A percentile compares a stretch with the other conserved stretches of the same genome.
Evolutionary conservation across 1,139 yeast genomes (phyloP).

Genomic region (Pichia sp.): DNA sequence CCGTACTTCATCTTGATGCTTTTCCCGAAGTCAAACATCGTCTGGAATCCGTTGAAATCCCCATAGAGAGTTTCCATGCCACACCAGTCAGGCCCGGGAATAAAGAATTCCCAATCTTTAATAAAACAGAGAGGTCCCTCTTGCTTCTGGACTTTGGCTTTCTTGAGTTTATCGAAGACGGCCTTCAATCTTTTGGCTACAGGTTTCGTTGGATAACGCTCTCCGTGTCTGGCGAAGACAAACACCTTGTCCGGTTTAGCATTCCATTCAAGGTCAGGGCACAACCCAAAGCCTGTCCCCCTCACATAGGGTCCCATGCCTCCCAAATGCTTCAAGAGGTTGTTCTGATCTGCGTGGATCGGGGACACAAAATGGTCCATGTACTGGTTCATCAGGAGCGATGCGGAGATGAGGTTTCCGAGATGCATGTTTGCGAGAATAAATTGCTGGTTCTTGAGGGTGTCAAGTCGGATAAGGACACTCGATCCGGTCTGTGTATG

Average conservation of each 20-base stretch:
- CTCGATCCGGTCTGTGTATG: too few species aligned
- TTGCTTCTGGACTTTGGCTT: conserved; percentile 13
- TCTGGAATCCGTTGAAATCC: conserved; percentile 26
- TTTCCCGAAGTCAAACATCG: conserved; percentile 26
- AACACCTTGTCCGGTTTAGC: conserved; percentile 65
- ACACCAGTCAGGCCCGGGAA: conserved; percentile 19
- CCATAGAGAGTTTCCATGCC: conserved; percentile 29
- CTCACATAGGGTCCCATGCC: conserved; percentile 44
- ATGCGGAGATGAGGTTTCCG: conserved; percentile 25
- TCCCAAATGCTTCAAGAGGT: conserved; percentile 39
- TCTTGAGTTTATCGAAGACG: conserved; percentile 24
- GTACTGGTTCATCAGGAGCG: conserved; percentile 1
- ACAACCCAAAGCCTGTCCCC: conserved; percentile 41
- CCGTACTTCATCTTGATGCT: conserved; percentile 22
- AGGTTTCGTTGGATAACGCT: conserved; percentile 46
- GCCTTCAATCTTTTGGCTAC: conserved; percentile 21
- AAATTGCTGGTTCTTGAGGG: neutral
- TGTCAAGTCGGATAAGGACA: too few species aligned
- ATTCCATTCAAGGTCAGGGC: conserved; percentile 41
- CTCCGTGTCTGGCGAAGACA: conserved; percentile 67
- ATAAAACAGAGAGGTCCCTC: conserved; percentile 30
- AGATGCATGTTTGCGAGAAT: conserved; percentile 3
- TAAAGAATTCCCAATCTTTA: conserved; percentile 28
- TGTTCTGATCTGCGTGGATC: conserved; percentile 22
- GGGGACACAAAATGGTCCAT: conserved; percentile 10